These are phyloP conservation scores for Phytophthora melonis DNA, from an alignment of 352 stramenopile genomes.

Conservation along the genomic window DNA sequence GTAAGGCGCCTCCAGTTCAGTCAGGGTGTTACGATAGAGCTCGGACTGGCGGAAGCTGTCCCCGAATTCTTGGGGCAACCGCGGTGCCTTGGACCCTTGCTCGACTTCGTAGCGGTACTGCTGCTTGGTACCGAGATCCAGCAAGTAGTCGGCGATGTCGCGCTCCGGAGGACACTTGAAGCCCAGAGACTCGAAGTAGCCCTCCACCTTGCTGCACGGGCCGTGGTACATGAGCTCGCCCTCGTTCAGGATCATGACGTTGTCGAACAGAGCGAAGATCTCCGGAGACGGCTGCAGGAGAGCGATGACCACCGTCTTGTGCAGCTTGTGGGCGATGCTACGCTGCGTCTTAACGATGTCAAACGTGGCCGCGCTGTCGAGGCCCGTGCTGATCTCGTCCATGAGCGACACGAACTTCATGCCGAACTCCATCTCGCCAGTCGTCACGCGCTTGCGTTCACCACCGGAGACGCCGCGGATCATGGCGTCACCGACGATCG, in stretches of 20 bases:
- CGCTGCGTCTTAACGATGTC: slow-evolving; percentile 62
- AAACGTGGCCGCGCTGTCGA: slow-evolving; percentile 66
- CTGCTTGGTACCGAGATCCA: slow-evolving; percentile 34
- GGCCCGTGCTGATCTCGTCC: slow-evolving; percentile 80
- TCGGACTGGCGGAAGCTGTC: slow-evolving; percentile 44
- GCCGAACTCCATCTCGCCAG: slow-evolving; percentile 88
- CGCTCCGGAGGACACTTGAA: slow-evolving; percentile 39
- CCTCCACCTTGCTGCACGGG: slow-evolving; percentile 27
- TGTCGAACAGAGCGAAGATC: slow-evolving; percentile 88
- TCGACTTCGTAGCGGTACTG: slow-evolving; percentile 33
- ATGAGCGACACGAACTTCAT: slow-evolving; percentile 82
- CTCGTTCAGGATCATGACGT: slow-evolving; percentile 69
- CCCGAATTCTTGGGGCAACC: slow-evolving; percentile 22
- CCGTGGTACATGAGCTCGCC: slow-evolving; percentile 86
- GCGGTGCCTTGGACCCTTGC: slow-evolving; percentile 7
- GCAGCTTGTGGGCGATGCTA: slow-evolving; percentile 54
- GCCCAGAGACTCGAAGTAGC: slow-evolving; percentile 51
- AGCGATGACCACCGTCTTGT: slow-evolving; percentile 70
- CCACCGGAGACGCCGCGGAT: slow-evolving; percentile 74
- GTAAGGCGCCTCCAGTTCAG: slow-evolving; percentile 39
- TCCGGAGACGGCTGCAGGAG: slow-evolving; percentile 92
- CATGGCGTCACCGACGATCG: slow-evolving; percentile 37
- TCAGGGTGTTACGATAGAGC: slow-evolving; percentile 40
- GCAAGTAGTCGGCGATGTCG: slow-evolving; percentile 39
- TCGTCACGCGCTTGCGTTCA: slow-evolving; percentile 79